phyloP scores from a whole-genome alignment of 2,329 filamentous ascomycete species.

The Nemania abortiva region DNA sequence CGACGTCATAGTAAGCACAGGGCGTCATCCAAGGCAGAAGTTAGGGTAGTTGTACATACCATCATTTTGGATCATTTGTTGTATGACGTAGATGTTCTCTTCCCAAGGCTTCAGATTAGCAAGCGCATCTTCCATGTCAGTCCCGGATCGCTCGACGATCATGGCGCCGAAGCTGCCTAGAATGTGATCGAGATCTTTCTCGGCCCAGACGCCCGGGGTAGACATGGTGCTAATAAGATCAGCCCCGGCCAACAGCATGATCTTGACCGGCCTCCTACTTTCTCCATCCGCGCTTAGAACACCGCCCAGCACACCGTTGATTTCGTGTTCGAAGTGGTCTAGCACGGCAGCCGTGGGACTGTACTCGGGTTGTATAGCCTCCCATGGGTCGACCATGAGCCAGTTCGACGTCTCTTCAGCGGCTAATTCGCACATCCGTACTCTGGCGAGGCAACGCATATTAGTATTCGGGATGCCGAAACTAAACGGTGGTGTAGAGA shows the following conservation, averaged over 20 bases:
- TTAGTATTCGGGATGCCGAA: conserved; percentile 35
- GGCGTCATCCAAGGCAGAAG: neutral
- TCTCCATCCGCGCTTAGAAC: conserved; percentile 76
- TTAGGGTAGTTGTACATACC: conserved; percentile 30
- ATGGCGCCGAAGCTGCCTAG: conserved; percentile 83
- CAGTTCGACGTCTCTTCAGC: conserved; percentile 80
- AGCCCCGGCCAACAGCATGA: conserved; percentile 84
- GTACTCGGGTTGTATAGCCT: conserved; percentile 86
- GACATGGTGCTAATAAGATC: conserved; percentile 82
- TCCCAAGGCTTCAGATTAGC: conserved; percentile 85
- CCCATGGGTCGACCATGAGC: conserved; percentile 91
- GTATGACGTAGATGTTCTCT: conserved; percentile 88
- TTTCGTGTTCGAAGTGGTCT: conserved; percentile 91
- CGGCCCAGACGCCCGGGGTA: conserved; percentile 81
- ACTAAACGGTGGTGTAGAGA: too few species aligned
- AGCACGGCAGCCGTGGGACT: conserved; percentile 89
- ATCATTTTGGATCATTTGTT: conserved; percentile 88
- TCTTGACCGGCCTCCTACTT: conserved; percentile 73
- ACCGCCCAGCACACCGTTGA: conserved; percentile 82
- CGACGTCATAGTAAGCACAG: conserved; percentile 27
- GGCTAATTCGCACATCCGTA: conserved; percentile 89
- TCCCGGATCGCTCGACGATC: conserved; percentile 88
- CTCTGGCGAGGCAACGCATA: conserved; percentile 54
- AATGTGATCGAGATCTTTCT: conserved; percentile 88
- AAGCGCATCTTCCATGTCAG: conserved; percentile 88